These are phyloP conservation scores for Aspergillus chevalieri DNA, from an alignment of 2,329 filamentous ascomycete species.

Conservation along the genomic window DNA sequence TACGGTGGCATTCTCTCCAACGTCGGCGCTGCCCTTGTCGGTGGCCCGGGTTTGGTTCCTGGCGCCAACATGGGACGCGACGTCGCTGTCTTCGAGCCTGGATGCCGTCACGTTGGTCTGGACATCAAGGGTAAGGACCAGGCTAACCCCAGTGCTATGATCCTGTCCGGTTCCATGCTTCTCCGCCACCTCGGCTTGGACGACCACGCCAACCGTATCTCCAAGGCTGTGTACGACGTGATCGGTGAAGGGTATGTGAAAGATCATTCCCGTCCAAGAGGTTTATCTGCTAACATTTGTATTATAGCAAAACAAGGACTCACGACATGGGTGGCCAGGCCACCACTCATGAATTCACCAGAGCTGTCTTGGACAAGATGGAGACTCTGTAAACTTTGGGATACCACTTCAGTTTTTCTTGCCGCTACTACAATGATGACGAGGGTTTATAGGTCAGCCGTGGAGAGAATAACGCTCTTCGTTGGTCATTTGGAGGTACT, in stretches of 20 bases:
- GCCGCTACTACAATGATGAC: conserved; percentile 20
- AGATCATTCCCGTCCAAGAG: background rate
- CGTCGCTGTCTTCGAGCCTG: conserved; percentile 96
- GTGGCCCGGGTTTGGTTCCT: conserved; percentile 92
- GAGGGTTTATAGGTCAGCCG: conserved; percentile 13
- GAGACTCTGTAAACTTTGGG: conserved; percentile 57
- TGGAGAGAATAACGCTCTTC: conserved; percentile 6
- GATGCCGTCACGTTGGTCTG: conserved; percentile 97
- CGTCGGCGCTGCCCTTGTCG: conserved; percentile 94
- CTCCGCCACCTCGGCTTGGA: conserved; percentile 94
- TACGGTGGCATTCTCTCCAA: conserved; percentile 99
- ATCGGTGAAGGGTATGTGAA: conserved; percentile 79
- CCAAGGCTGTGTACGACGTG: conserved; percentile 68
- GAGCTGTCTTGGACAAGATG: conserved; percentile 92
- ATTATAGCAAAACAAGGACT: conserved; percentile 70
- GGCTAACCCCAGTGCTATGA: conserved; percentile 93
- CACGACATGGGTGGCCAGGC: conserved; percentile 90
- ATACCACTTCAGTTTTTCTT: conserved; percentile 9
- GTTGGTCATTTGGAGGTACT: conserved; percentile 4
- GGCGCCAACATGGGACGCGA: conserved; percentile 99
- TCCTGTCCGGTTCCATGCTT: conserved; percentile 94
- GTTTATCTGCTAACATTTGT: conserved; percentile 35
- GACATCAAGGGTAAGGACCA: conserved; percentile 99
- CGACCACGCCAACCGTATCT: conserved; percentile 97
- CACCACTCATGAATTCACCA: conserved; percentile 91